A percentile compares a stretch with the other conserved stretches of the same genome.
These are phyloP conservation scores for Asclepias syriaca DNA, from an alignment of 257 asterid species.

Conservation along the genomic window DNA sequence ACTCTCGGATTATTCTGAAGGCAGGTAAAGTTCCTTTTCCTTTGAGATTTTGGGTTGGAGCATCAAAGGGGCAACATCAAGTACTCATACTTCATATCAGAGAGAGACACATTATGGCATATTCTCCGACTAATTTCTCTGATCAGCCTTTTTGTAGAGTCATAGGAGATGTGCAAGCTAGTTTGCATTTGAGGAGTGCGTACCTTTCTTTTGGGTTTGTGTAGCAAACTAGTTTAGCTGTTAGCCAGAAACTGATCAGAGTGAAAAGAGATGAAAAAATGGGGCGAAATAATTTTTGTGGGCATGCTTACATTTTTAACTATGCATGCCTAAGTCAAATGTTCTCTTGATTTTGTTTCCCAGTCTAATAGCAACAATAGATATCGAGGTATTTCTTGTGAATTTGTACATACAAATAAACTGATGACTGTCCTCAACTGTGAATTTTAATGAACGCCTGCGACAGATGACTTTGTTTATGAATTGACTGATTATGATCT, in stretches of 20 bases:
- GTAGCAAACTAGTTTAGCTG: conserved; percentile 3
- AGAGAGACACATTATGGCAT: not conserved
- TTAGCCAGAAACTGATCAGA: not conserved
- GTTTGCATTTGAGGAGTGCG: not conserved
- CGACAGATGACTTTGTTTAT: not conserved
- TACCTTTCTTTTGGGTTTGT: not conserved
- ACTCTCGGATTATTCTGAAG: not conserved
- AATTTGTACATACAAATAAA: conserved; percentile 11
- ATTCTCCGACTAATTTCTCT: not conserved
- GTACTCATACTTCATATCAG: not conserved
- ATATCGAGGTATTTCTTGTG: not conserved
- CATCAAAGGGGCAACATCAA: not conserved
- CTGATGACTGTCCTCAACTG: conserved; percentile 1
- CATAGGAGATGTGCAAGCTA: not conserved
- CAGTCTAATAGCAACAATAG: not conserved
- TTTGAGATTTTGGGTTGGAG: not conserved
- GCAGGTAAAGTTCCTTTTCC: not conserved
- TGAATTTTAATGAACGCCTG: not conserved
- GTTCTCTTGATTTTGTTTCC: not conserved
- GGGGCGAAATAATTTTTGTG: not conserved
- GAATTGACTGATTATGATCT: not conserved
- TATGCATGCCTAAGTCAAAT: conserved; percentile 16
- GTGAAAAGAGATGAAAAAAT: not conserved
- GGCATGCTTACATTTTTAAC: conserved; percentile 29
- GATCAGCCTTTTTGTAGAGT: conserved; percentile 14